A percentile compares a stretch with the other conserved stretches of the same genome.
phyloP scores from a whole-genome alignment of 805 yeast genomes.

The Ogataea parapolymorpha region DNA sequence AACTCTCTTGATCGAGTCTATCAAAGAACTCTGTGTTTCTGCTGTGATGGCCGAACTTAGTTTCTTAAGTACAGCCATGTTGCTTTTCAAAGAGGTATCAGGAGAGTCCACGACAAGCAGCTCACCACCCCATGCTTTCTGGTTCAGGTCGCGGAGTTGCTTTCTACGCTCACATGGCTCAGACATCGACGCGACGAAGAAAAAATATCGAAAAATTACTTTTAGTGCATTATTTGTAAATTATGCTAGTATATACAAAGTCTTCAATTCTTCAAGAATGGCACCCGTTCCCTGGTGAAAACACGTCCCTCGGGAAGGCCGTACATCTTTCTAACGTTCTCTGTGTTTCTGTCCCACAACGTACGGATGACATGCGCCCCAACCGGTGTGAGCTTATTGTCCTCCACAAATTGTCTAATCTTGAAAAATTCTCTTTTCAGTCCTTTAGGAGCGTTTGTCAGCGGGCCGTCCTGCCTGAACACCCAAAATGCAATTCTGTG shows the following conservation, averaged over 20 bases:
- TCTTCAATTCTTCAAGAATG: background rate
- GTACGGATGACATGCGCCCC: slow-evolving; percentile 95
- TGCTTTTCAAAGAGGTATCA: slow-evolving; percentile 79
- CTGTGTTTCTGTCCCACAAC: slow-evolving; percentile 72
- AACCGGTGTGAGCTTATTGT: slow-evolving; percentile 61
- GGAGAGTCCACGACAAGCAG: slow-evolving; percentile 34
- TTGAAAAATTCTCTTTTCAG: slow-evolving; percentile 53
- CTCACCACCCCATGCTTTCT: slow-evolving; percentile 53
- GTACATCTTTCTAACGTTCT: slow-evolving; percentile 62
- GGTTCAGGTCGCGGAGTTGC: slow-evolving; percentile 40
- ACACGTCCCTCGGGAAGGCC: slow-evolving; percentile 76
- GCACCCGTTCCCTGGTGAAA: slow-evolving; percentile 58
- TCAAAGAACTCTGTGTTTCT: slow-evolving; percentile 45
- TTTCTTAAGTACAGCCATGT: slow-evolving; percentile 74
- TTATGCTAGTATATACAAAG: slow-evolving; percentile 9
- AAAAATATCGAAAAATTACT: background rate
- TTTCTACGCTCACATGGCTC: slow-evolving; percentile 18
- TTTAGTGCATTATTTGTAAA: background rate
- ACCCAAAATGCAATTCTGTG: slow-evolving; percentile 92
- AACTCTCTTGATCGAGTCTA: slow-evolving; percentile 59
- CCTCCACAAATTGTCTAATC: slow-evolving; percentile 62
- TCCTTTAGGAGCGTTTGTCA: slow-evolving; percentile 21
- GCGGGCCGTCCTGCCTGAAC: slow-evolving; percentile 57
- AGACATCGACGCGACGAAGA: slow-evolving; percentile 1
- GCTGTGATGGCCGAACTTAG: slow-evolving; percentile 53